Conservation (phyloP, 2,329 filamentous ascomycete genomes). For the Capronia coronata region DNA sequence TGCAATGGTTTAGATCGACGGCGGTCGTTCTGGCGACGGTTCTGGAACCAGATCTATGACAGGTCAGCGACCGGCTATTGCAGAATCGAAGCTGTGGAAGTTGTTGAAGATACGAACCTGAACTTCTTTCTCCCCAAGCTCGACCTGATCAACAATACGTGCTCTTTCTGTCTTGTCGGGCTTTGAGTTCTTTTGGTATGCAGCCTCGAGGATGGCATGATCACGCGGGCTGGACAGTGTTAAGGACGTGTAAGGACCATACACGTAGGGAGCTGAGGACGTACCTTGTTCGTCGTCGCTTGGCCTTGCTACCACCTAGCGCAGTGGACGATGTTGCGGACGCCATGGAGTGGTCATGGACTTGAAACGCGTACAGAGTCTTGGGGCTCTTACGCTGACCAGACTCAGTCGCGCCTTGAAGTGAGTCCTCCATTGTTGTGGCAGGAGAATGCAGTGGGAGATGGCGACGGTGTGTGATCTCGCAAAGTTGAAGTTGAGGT, state of each 20-base stretch:
- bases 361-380: constrained; percentile 12
- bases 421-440: constrained; percentile 7
- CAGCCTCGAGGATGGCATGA: constrained; percentile 78
- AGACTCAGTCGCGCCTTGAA: constrained; percentile 1
- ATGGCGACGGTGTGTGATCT: constrained; percentile 5
- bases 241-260: constrained; percentile 2
- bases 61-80: constrained; percentile 30
- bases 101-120: constrained; percentile 55
- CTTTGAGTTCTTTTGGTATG: constrained; percentile 78
- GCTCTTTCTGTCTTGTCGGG: constrained; percentile 84
- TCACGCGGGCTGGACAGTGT: constrained; percentile 63
- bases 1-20: constrained; percentile 79
- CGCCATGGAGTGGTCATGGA: constrained; percentile 7
- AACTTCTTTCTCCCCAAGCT: constrained; percentile 89
- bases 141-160: constrained; percentile 75
- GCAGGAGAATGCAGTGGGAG: not conserved
- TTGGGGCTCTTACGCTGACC: not conserved
- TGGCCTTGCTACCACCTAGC: constrained; percentile 13
- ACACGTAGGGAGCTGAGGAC: not conserved
- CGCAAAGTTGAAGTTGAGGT: constrained; percentile 2
- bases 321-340: not conserved
- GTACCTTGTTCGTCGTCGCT: constrained; percentile 25
- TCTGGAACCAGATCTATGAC: constrained; percentile 91
- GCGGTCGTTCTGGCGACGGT: constrained; percentile 84
- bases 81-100: not conserved